These are phyloP conservation scores for Rhododendron ovatum DNA, from an alignment of 148 eudicot genomes.

Conservation along the genomic window DNA sequence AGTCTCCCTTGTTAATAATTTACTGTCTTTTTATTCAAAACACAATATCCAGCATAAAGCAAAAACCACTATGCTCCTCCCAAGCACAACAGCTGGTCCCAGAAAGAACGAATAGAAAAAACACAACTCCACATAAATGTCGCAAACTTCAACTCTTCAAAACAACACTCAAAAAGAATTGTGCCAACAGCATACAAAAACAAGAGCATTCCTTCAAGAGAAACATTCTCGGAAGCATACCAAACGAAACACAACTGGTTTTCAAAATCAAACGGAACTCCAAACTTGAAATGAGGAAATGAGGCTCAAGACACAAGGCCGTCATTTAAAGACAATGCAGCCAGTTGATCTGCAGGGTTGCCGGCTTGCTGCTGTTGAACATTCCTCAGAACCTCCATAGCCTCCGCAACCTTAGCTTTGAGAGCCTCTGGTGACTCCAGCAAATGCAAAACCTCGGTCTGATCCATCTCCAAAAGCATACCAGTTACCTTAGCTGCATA, in stretches of 20 bases:
- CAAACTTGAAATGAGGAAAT: neutral
- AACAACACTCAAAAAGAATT: neutral
- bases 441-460: conserved; percentile 66
- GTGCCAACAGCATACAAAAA: neutral
- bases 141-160: neutral
- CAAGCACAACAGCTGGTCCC: neutral
- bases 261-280: neutral
- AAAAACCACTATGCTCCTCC: neutral
- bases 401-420: conserved; percentile 76
- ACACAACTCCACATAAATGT: neutral
- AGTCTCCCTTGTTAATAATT: neutral
- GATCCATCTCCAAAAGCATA: conserved; percentile 85
- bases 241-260: neutral
- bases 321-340: conserved; percentile 55
- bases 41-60: neutral
- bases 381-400: conserved; percentile 64
- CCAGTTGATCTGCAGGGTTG: conserved; percentile 54
- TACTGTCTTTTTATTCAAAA: neutral
- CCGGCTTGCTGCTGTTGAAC: conserved; percentile 51
- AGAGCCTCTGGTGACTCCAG: conserved; percentile 71
- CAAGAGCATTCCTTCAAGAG: neutral
- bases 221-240: neutral
- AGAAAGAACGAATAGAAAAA: neutral
- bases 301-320: conserved; percentile 25
- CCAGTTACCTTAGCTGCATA: conserved; percentile 79